Conservation (phyloP, 257 asterid species). For the Fraxinus quadrangulata region DNA sequence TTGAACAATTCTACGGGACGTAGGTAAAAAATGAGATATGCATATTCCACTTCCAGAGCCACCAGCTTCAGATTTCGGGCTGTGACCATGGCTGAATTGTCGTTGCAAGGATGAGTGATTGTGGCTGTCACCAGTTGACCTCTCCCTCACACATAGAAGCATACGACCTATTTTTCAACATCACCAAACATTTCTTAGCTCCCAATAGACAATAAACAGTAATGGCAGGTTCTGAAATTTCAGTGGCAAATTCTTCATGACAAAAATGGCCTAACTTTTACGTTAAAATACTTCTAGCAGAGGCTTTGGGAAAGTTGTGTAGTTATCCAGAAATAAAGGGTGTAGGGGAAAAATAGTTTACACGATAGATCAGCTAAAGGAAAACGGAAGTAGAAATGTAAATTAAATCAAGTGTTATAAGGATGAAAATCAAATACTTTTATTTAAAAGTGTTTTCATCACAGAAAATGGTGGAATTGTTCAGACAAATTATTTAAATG, state of each 20-base stretch:
- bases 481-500: neutral
- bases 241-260: neutral
- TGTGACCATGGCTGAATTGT: conserved; percentile 93
- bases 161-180: conserved; percentile 69
- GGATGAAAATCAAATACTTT: neutral
- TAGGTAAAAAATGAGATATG: conserved; percentile 94
- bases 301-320: neutral
- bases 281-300: neutral
- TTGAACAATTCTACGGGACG: conserved; percentile 96
- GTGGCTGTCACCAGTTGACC: conserved; percentile 68
- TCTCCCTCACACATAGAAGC: conserved; percentile 99
- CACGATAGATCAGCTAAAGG: neutral
- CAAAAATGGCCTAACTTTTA: neutral
- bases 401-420: neutral
- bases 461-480: neutral
- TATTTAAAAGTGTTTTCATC: neutral
- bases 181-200: conserved; percentile 12
- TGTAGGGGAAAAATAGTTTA: neutral
- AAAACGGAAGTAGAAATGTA: neutral
- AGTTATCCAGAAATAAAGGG: neutral
- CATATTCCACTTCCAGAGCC: conserved; percentile 78
- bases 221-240: neutral
- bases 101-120: conserved; percentile 87
- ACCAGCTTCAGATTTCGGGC: conserved; percentile 82
- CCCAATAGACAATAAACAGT: conserved; percentile 15